Evolutionary conservation across 2,329 filamentous ascomycete species (phyloP), one percentile per base, ranked within the genome.

Genomic region (Cercospora canescens): DNA sequence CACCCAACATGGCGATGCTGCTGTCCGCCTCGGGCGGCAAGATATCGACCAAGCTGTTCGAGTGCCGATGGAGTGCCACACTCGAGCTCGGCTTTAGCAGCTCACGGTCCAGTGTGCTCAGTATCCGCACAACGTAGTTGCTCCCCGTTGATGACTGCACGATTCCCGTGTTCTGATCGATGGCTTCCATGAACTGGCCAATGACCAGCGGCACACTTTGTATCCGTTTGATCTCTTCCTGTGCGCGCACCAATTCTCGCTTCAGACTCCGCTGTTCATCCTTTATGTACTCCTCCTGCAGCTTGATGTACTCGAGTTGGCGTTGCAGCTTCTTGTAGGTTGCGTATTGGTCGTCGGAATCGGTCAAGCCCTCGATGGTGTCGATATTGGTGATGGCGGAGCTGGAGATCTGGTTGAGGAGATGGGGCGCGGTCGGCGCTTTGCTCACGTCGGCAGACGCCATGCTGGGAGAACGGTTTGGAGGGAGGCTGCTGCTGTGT

Each of bases 201-300:
- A 99, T 99, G 69, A 99, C 95, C 69, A 99, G 83, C 30, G 95
- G 95, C 62, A 99, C 95, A 80, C 93, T 97, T 84, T 99, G 95
- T 79, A 99, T 99, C 72, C 95, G 90, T 86, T 99, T 99, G 84
- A 99, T 99, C 84, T 99, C 95, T 81, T 99, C 95, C 80, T 99
- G 95, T 73, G 95, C 95, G 74, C 95, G 89, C 63, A 99, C 94
- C 60, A 99, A 87, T 85, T 99, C 95, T 74, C 95, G 89, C 86
- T 99, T 99, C 80, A 99, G 82, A 82, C 93, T 97, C 84, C 92
- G 90, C 84, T 99, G 95, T 85, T 99, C 95, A 88, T 99, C 95
- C 84, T 99, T 99, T 88, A 99, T 99, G 82, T 99, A 99, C 80
- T 99, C 95, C 82, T 99, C 95, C 83, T 99, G 95, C 74, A 99